Percentiles rank a stretch among this genome's conserved stretches.
These are phyloP conservation scores for Chara braunii DNA, from an alignment of 139 green algal genomes.

Conservation along the genomic window DNA sequence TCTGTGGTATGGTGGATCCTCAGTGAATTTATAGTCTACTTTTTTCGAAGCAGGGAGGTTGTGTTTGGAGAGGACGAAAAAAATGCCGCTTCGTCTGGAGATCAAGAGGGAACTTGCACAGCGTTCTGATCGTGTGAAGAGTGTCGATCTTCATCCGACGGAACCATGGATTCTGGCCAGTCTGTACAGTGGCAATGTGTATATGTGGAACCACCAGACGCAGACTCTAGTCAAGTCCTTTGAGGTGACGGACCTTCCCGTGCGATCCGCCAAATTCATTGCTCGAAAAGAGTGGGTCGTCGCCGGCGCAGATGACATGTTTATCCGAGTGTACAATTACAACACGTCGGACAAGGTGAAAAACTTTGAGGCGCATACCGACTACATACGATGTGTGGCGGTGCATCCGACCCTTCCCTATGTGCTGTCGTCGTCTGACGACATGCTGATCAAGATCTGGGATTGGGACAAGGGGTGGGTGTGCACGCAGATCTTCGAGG, in stretches of 20 bases:
- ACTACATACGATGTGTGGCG: slow-evolving; percentile 95
- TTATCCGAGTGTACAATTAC: slow-evolving; percentile 98
- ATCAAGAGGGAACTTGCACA: slow-evolving; percentile 89
- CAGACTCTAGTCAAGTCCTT: slow-evolving; percentile 96
- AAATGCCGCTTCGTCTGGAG: slow-evolving; percentile 79
- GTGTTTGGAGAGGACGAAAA: too few relatives aligned
- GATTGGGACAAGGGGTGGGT: slow-evolving; percentile 94
- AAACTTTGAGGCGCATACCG: slow-evolving; percentile 92
- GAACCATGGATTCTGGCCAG: slow-evolving; percentile 96
- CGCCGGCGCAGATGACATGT: slow-evolving; percentile 92
- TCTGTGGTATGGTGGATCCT: too few relatives aligned
- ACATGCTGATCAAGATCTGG: slow-evolving; percentile 99
- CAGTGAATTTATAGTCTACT: too few relatives aligned
- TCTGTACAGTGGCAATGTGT: slow-evolving; percentile 94
- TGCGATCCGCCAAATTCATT: slow-evolving; percentile 92
- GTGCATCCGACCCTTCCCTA: slow-evolving; percentile 87
- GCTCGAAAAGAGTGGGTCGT: slow-evolving; percentile 93
- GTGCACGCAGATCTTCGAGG: slow-evolving; percentile 94
- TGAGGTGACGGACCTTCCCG: slow-evolving; percentile 87
- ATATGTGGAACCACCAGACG: slow-evolving; percentile 88
- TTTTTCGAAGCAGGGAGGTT: too few relatives aligned
- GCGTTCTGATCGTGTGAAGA: slow-evolving; percentile 93
- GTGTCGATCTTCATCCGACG: slow-evolving; percentile 94
- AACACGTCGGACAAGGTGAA: slow-evolving; percentile 98
- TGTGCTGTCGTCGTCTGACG: slow-evolving; percentile 88